These are phyloP conservation scores for Lignosus rhinocerotis DNA, from an alignment of 1,284 basidiomycete genomes.

Conservation along the genomic window DNA sequence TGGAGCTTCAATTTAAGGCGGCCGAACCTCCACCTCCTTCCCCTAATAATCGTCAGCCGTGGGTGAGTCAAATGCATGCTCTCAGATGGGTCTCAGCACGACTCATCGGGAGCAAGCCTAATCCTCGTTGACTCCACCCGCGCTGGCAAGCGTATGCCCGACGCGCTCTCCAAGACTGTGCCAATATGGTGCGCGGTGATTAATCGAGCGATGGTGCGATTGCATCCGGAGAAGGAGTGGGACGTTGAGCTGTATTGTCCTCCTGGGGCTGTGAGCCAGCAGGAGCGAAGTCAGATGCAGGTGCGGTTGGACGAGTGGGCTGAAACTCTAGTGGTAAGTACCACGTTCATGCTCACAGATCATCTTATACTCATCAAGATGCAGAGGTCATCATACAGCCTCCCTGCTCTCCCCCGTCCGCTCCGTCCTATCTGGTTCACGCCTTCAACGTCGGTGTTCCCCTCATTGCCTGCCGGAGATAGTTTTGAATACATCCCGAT, in stretches of 20 bases:
- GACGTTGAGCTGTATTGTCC: slow-evolving; percentile 64
- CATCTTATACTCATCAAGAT: background rate
- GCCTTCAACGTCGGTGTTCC: slow-evolving; percentile 49
- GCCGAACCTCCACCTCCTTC: slow-evolving; percentile 82
- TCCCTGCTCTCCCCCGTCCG: slow-evolving; percentile 51
- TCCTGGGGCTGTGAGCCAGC: slow-evolving; percentile 59
- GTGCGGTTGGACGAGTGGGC: slow-evolving; percentile 67
- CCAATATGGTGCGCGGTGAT: slow-evolving; percentile 96
- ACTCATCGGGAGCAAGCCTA: slow-evolving; percentile 40
- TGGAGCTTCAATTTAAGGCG: slow-evolving; percentile 89
- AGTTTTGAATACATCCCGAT: slow-evolving; percentile 55
- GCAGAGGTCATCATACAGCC: slow-evolving; percentile 52
- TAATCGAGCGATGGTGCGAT: slow-evolving; percentile 63
- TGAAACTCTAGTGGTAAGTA: slow-evolving; percentile 53
- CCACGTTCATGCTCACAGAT: background rate
- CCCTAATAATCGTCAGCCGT: slow-evolving; percentile 51
- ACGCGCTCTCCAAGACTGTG: slow-evolving; percentile 92
- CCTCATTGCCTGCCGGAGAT: slow-evolving; percentile 33
- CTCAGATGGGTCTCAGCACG: background rate
- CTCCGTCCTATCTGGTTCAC: slow-evolving; percentile 73
- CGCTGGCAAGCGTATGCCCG: slow-evolving; percentile 92
- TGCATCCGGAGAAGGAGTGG: slow-evolving; percentile 40
- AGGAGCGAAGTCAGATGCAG: slow-evolving; percentile 79
- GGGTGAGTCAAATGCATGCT: slow-evolving; percentile 48
- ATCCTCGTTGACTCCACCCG: slow-evolving; percentile 93